Base-by-base conservation (phyloP, 1,139 yeast genomes). In the Pichia inconspicua region DNA sequence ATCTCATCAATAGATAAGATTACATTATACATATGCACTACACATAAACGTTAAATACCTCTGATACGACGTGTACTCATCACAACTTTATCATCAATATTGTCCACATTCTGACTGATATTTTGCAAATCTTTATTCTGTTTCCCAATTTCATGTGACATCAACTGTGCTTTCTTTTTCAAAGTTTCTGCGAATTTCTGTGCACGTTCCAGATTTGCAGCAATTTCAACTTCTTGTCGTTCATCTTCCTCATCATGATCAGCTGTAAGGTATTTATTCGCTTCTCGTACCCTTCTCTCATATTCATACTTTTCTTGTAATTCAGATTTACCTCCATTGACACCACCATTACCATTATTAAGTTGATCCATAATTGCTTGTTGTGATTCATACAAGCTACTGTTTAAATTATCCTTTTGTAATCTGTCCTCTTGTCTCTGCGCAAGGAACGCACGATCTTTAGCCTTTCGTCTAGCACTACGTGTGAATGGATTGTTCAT, bases 401-500 rank as follows among this genome's bases (percentile, higher is more conserved):
- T 52, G 43, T 58, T 61, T 45, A 62, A 48, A 17, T 44, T 47
- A 14, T 57, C 55, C 42, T 61, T 64, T 42, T 64, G 54, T 9
- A 54, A 58, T 47, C 65, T 53, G 42, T 61, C 64, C 19, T 57
- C 55, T 25, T 56, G 53, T 57, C 85, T 78, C 45, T 83, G 79
- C n/a, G 74, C 68, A 58, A 84, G 80, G 54, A 89, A 73, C 50
- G 73, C 73, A 49, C 78, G 85, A 65, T 90, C 97, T 58, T 80
- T 81, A 56, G 83, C 87, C 56, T 83, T 80, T 55, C 82, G 72
- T 56, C 94, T 74, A 38, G 88, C 75, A 59, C 86, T 86, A 45
- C 85, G 82, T 58, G 88, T 89, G 71, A 92, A 90, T 34, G 97
- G 97, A 62, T 90, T 90, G 27, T 75, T 66, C 31, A 84, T 78